Evolutionary conservation across 2,329 filamentous ascomycete genomes (phyloP), one percentile per base, ranked within the genome.

Genomic region (Xylariaceae sp.): DNA sequence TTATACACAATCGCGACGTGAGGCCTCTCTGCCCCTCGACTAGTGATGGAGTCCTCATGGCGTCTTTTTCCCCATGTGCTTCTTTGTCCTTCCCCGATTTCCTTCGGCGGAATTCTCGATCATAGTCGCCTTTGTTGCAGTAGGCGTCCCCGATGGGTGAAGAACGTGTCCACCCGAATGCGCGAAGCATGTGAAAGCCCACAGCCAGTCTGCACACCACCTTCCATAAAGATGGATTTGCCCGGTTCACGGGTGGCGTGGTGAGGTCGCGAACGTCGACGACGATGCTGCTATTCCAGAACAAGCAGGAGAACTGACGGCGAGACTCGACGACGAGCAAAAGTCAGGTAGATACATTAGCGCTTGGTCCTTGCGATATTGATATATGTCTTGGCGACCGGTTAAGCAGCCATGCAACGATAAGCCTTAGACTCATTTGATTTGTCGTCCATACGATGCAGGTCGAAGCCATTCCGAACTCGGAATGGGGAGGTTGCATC

Each of bases 221-320:
- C 62, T 64, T 62, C 62, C 62, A 44, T 61, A 61, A 64, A 60
- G 52, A 64, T 57, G 55, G 9, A 7, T n/a, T 44, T 37, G 15
- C 13, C 58, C 56, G 58, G 53, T 42, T 5, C 1, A 11, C 42
- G 35, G 45, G 34, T 54, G 50, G 60, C 15, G 37, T 44, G 53
- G 53, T 52, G 37, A 51, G 44, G 39, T 48, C 53, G 53, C 53
- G 45, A 39, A 52, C 10, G 37, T n/a, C 35, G 15, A 34, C 35
- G n/a, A 42, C 11, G 55, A 53, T 64, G 42, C 53, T 48, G 50
- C 51, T 60, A 56, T 17, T 30, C 62, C 56, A 39, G 39, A 57
- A 62, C 50, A 30, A 60, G 62, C 42, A 64, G 39, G 55, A 62
- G 18, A 44, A 6, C 42, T 37, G 57, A 51, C 18, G 34, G 44